These are phyloP conservation scores for Xylariomycetidae sp. DNA, from an alignment of 2,329 filamentous ascomycete species.

Conservation along the genomic window DNA sequence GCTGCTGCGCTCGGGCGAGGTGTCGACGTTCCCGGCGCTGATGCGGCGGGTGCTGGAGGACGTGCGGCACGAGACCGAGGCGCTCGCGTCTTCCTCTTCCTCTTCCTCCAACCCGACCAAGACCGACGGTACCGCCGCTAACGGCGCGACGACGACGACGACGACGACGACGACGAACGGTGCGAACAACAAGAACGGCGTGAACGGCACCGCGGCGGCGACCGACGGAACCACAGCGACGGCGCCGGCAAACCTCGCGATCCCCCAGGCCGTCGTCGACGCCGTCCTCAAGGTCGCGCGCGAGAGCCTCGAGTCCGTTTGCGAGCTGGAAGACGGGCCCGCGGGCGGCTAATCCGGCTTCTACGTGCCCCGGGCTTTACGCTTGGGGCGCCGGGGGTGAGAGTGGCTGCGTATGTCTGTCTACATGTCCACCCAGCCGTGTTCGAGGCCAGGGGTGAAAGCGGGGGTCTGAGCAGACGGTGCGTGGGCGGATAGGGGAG, in stretches of 20 bases:
- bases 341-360: slow-evolving; percentile 14
- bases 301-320: slow-evolving; percentile 50
- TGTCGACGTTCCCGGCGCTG: slow-evolving; percentile 54
- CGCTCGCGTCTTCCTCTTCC: slow-evolving; percentile 20
- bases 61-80: slow-evolving; percentile 46
- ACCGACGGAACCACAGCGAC: slow-evolving; percentile 10
- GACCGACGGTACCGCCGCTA: slow-evolving; percentile 8
- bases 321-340: slow-evolving; percentile 30
- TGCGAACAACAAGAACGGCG: slow-evolving; percentile 11
- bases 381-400: too few relatives aligned
- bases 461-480: too few relatives aligned
- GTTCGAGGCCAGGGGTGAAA: too few relatives aligned
- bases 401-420: too few relatives aligned
- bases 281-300: slow-evolving; percentile 55
- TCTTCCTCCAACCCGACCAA: slow-evolving; percentile 9
- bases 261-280: slow-evolving; percentile 54
- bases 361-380: too few relatives aligned
- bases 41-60: slow-evolving; percentile 57
- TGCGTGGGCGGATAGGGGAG: too few relatives aligned
- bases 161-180: too few relatives aligned
- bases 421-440: too few relatives aligned
- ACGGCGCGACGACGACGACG: slow-evolving; percentile 7
- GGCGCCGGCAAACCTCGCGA: slow-evolving; percentile 38
- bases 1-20: slow-evolving; percentile 55
- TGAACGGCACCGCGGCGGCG: slow-evolving; percentile 25